These are phyloP conservation scores for Cutaneotrichosporon cavernicola DNA, from an alignment of 1,284 basidiomycete species.

Conservation along the genomic window DNA sequence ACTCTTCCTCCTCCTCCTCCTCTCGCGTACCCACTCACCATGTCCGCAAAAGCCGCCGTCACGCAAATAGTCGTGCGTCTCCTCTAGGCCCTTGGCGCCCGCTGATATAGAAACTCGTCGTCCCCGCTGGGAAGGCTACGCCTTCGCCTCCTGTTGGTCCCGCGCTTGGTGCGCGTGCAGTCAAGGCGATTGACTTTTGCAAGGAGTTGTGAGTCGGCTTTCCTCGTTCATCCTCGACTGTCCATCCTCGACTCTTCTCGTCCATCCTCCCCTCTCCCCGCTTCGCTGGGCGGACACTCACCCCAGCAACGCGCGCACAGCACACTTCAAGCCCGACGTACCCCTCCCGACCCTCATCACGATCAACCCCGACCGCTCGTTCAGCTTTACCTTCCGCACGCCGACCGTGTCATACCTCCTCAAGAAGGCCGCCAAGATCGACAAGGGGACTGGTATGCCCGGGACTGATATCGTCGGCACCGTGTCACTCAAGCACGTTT, in stretches of 20 bases:
- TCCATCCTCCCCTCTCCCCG: no score
- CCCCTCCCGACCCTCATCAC: constrained; percentile 89
- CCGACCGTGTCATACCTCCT: constrained; percentile 90
- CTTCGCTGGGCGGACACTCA: constrained; percentile 6
- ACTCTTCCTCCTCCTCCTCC: not conserved
- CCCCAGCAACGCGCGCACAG: constrained; percentile 76
- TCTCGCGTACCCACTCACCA: not conserved
- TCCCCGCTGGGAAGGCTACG: constrained; percentile 91
- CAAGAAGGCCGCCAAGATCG: constrained; percentile 85
- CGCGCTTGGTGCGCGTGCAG: constrained; percentile 93
- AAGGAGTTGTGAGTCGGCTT: constrained; percentile 67
- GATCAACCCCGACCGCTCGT: constrained; percentile 91
- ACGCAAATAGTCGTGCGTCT: constrained; percentile 26
- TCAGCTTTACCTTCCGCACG: constrained; percentile 87
- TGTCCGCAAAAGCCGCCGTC: constrained; percentile 27
- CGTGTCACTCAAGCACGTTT: constrained; percentile 93
- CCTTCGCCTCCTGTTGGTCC: constrained; percentile 96
- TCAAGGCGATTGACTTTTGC: constrained; percentile 99
- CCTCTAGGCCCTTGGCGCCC: not conserved
- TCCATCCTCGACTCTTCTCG: constrained; percentile 7
- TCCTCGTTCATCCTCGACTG: constrained; percentile 6
- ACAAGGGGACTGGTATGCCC: constrained; percentile 69
- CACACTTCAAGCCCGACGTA: constrained; percentile 79
- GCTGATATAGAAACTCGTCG: constrained; percentile 69
- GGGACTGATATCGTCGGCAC: constrained; percentile 63